Conservation (phyloP, 768 basidiomycete species). For the Suillus ampliporus region DNA sequence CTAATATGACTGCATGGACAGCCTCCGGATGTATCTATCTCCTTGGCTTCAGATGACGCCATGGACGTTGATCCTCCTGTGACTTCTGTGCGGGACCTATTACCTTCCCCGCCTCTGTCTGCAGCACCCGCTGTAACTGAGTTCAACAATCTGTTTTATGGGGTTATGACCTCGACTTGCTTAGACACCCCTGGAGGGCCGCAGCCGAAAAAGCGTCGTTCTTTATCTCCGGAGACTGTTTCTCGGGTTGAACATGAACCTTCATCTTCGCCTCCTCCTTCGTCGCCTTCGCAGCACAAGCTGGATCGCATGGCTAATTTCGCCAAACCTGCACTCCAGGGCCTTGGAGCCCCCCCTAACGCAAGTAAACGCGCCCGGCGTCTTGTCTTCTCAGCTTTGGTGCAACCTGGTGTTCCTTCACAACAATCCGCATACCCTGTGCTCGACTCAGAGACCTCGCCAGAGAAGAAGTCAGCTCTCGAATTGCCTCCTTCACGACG, state of each 20-base stretch:
- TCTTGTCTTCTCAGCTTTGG: slow-evolving; percentile 69
- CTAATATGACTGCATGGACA: slow-evolving; percentile 30
- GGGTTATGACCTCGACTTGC: slow-evolving; percentile 54
- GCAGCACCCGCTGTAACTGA: slow-evolving; percentile 56
- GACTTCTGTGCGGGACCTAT: slow-evolving; percentile 36
- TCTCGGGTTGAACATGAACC: slow-evolving; percentile 43
- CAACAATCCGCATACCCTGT: slow-evolving; percentile 50
- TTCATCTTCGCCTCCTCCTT: slow-evolving; percentile 56
- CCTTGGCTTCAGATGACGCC: slow-evolving; percentile 60
- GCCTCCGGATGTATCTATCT: slow-evolving; percentile 44
- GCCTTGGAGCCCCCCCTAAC: slow-evolving; percentile 58
- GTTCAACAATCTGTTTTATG: slow-evolving; percentile 69
- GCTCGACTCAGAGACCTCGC: slow-evolving; percentile 36
- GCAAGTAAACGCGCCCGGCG: slow-evolving; percentile 66
- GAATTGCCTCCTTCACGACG: slow-evolving; percentile 54
- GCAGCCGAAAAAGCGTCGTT: slow-evolving; percentile 61
- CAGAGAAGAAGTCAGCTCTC: slow-evolving; percentile 32
- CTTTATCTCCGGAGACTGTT: slow-evolving; percentile 58
- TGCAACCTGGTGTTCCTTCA: slow-evolving; percentile 49
- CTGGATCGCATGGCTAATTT: slow-evolving; percentile 48
- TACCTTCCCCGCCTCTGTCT: slow-evolving; percentile 49
- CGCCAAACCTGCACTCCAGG: slow-evolving; percentile 60
- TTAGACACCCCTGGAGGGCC: slow-evolving; percentile 48
- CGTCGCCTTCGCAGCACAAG: slow-evolving; percentile 54
- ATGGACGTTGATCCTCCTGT: slow-evolving; percentile 82